Conservation (phyloP, 768 basidiomycete genomes). For the Phaeolepiota aurea region DNA sequence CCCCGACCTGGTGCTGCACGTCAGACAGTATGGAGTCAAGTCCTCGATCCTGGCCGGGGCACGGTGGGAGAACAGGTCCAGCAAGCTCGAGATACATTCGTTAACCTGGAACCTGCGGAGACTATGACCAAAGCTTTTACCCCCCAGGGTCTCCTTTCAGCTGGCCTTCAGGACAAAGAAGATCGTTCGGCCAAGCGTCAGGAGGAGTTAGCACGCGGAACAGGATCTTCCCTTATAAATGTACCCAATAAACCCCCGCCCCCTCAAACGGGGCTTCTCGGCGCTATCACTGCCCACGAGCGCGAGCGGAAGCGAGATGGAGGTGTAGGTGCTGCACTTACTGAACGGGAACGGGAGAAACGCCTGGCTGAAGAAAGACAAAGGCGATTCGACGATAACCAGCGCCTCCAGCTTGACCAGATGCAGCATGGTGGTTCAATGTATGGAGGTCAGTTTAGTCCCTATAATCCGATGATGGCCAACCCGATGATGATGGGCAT, state of each 20-base stretch:
- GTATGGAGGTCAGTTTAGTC: slow-evolving; percentile 48
- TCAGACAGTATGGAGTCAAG: slow-evolving; percentile 83
- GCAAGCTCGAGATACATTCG: slow-evolving; percentile 48
- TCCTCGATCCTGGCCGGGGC: slow-evolving; percentile 62
- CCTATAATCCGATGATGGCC: slow-evolving; percentile 64
- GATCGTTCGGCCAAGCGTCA: slow-evolving; percentile 94
- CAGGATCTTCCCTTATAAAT: slow-evolving; percentile 86
- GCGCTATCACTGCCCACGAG: slow-evolving; percentile 93
- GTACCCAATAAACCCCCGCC: slow-evolving; percentile 94
- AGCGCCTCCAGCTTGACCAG: slow-evolving; percentile 84
- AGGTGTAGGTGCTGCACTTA: slow-evolving; percentile 89
- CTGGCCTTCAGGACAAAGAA: slow-evolving; percentile 91
- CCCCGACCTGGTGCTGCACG: slow-evolving; percentile 47
- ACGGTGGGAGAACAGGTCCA: slow-evolving; percentile 30
- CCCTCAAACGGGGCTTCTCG: slow-evolving; percentile 91
- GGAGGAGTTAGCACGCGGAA: slow-evolving; percentile 89
- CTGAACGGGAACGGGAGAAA: slow-evolving; percentile 92
- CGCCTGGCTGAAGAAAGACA: slow-evolving; percentile 88
- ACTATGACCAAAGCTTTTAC: slow-evolving; percentile 91
- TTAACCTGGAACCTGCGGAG: slow-evolving; percentile 67
- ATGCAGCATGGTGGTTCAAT: slow-evolving; percentile 74
- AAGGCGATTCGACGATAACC: slow-evolving; percentile 85
- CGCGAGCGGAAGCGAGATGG: slow-evolving; percentile 91
- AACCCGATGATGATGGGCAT: slow-evolving; percentile 62
- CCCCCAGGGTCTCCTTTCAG: slow-evolving; percentile 89